Base-by-base conservation (phyloP, 2,329 filamentous ascomycete species). In the Falciphora oryzae region DNA sequence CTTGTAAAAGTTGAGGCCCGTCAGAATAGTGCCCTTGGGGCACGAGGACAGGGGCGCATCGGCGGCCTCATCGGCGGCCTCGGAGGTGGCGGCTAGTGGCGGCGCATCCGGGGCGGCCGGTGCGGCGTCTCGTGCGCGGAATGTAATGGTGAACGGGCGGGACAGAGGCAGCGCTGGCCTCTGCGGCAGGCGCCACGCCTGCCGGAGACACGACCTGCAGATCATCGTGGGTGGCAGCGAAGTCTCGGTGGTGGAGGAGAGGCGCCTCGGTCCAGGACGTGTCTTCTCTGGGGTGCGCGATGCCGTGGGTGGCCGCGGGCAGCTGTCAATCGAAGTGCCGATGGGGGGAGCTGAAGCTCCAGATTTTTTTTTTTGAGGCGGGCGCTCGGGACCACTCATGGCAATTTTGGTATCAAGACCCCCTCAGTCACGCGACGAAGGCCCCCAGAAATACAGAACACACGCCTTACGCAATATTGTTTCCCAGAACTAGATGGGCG, bases 1-100 rank as follows among this genome's bases (percentile, higher is more conserved):
- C 79, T 95, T 95, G 72, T 88, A 77, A 76, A 90, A 94, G 76
- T 92, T 94, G 65, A 96, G 79, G 1, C 91, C 91, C 64, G 81
- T 86, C 57, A 96, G 80, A 18, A 87, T 77, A 18, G 89, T 92
- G 44, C 92, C 92, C 6, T 87, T 85, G 3, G 82, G 79, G 70
- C 89, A 88, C 32, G 81, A 82, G 10, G 84, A 86, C 29, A 76
- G 69, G 25, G 66, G 29, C 38, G 67, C 68, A 72, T 71, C n/a
- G 44, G 69, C 27, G 59, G 66, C 35, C 32, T 70, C 67, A 27
- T 70, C 66, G 16, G 70, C 67, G 50, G 72, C 70, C 64, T 71
- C 72, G 62, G 58, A 64, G 29, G 65, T 38, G 25, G 68, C 58
- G 62, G 66, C 64, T 38, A 69, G 11, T 65, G 69, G 63, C 59